Evolutionary conservation across 192 early-diverging fungal genomes (phyloP), one percentile per base, ranked within the genome.

Genomic region (Geranomyces variabilis): DNA sequence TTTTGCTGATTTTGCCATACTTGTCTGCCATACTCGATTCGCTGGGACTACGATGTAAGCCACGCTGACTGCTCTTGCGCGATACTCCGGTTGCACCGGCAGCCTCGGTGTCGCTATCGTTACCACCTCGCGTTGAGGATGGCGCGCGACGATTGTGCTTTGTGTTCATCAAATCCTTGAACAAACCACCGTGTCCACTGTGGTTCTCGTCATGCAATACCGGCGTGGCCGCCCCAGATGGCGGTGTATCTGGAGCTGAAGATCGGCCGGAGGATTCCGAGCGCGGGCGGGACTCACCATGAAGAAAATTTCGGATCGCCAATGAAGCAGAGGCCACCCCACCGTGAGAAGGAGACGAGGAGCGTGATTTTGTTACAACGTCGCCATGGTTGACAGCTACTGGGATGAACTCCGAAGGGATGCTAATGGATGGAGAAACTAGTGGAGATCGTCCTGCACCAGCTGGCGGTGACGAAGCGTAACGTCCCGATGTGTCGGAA

Each of bases 11-110:
- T n/a, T 56, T 53, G 1, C 86, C 86, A 53, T 87, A 85, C 74
- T 87, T 87, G 66, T 86, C 82, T 7, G 70, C 74, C 44, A 84
- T 31, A 14, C 82, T 81, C 0, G 73, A 46, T 43, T 82, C 83
- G 31, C 79, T 81, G 2, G 28, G 58, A 26, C 67, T 66, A 1
- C 81, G 66, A 17, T 47, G 28, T 29, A 77, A 43, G 22, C 13
- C 24, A 22, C 66, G 29, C 13, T 36, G 12, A 45, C 60, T 49
- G 30, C 30, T 53, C 26, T 64, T 63, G 24, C 49, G 62, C 29
- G 58, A 60, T 7, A 34, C 1, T 2, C 58, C 58, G 3, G 21
- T 34, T 33, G 58, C 58, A 15, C 51, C 51, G 9, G 29, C 29
- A 19, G 34, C 6, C 21, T 68, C 66, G 19, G 49, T 10, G 55